These are phyloP conservation scores for Elongisporangium prolatum DNA, from an alignment of 352 stramenopile species.

Conservation along the genomic window DNA sequence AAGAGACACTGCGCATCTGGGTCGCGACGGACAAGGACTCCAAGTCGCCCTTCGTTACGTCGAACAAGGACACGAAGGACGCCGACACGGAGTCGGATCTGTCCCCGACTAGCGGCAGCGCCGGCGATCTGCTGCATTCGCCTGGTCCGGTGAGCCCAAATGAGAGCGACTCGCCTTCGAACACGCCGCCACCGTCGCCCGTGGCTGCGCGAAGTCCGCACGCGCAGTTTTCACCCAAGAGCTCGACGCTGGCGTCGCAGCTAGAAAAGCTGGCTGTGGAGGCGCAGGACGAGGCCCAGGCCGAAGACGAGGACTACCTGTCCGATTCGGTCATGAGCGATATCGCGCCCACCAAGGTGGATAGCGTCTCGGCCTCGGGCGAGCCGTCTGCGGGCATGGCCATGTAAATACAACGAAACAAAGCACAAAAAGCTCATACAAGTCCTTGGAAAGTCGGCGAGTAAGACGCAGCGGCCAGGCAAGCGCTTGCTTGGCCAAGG, in stretches of 20 bases:
- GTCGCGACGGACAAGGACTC: conserved; percentile 83
- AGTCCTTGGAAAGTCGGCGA: conserved; percentile 4
- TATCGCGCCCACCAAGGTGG: conserved; percentile 68
- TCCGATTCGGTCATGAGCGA: conserved; percentile 79
- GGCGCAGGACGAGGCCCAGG: conserved; percentile 25
- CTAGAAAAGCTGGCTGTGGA: conserved; percentile 21
- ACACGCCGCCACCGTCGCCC: conserved; percentile 47
- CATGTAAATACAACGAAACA: conserved; percentile 44
- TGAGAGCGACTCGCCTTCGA: conserved; percentile 16
- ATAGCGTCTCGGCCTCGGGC: conserved; percentile 41
- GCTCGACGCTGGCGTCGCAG: conserved; percentile 36
- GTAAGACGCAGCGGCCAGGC: conserved; percentile 7
- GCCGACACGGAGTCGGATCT: conserved; percentile 63
- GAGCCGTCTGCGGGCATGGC: conserved; percentile 56
- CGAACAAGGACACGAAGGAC: conserved; percentile 44
- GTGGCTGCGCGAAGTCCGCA: conserved; percentile 5
- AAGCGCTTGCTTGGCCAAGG: too few species aligned
- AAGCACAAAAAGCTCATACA: conserved; percentile 8
- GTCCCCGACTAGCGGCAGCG: conserved; percentile 38
- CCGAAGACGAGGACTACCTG: conserved; percentile 57
- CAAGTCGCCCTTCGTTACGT: conserved; percentile 66
- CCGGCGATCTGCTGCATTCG: conserved; percentile 34
- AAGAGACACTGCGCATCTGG: conserved; percentile 85
- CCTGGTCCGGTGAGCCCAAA: conserved; percentile 53
- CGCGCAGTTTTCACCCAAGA: conserved; percentile 8